These are phyloP conservation scores for Apiotrichum veenhuisii DNA, from an alignment of 1,284 basidiomycete species.

Conservation along the genomic window DNA sequence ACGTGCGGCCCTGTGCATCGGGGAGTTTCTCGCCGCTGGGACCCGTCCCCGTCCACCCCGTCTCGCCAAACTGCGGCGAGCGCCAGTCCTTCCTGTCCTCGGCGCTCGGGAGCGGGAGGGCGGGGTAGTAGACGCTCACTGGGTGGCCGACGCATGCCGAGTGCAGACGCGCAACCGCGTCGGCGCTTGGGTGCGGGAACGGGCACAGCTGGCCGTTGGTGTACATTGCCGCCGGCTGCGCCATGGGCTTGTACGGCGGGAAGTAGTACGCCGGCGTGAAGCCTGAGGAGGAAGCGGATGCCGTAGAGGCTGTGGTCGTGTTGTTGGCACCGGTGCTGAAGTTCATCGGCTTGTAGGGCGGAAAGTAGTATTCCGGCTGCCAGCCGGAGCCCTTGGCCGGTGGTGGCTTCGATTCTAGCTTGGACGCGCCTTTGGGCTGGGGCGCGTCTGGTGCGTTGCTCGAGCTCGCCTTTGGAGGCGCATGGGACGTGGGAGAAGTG, in stretches of 20 bases:
- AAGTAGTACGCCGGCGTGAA: neutral
- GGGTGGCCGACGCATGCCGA: neutral
- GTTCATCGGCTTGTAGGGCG: neutral
- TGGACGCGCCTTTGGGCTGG: no score
- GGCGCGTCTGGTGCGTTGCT: no score
- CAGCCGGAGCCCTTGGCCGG: neutral
- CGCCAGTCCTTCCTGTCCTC: constrained; percentile 23
- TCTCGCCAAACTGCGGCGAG: constrained; percentile 9
- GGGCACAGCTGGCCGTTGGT: neutral
- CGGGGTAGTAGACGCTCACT: constrained; percentile 33
- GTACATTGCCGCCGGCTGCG: neutral
- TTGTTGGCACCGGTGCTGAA: neutral
- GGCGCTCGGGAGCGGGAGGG: constrained; percentile 25
- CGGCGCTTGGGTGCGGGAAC: neutral
- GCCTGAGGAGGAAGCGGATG: neutral
- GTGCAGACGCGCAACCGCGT: neutral
- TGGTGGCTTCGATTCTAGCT: no score
- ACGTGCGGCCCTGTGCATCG: constrained; percentile 21
- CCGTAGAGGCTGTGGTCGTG: neutral
- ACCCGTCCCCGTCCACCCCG: constrained; percentile 37
- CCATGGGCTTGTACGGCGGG: neutral
- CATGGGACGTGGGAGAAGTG: neutral
- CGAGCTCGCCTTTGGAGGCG: no score
- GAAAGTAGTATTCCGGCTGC: neutral
- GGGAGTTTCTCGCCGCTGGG: constrained; percentile 32